A percentile compares a stretch with the other conserved stretches of the same genome.
Conservation (phyloP, 148 eudicot species). For the Fallopia convolvulus region DNA sequence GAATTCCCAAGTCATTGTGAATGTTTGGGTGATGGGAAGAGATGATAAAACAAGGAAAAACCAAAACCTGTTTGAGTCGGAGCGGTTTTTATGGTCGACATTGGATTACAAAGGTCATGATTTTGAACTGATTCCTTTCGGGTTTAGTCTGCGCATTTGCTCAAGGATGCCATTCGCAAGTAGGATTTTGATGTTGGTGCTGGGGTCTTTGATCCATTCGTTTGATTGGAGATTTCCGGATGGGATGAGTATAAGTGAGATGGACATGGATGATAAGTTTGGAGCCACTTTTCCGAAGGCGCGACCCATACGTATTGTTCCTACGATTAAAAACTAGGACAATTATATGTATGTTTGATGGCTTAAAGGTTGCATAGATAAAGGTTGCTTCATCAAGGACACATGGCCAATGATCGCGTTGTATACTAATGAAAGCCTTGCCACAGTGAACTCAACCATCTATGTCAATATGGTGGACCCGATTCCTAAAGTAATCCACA, state of each 20-base stretch:
- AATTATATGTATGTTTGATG: too few relatives aligned
- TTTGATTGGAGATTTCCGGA: background rate
- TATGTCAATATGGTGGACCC: too few relatives aligned
- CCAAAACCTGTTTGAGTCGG: background rate
- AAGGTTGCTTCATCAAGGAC: too few relatives aligned
- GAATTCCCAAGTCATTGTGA: constrained; percentile 3
- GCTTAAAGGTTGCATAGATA: too few relatives aligned
- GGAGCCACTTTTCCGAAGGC: constrained; percentile 3
- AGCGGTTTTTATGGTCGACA: background rate
- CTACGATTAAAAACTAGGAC: background rate
- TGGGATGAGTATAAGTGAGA: background rate
- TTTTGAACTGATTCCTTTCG: background rate
- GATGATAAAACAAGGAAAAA: background rate
- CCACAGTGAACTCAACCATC: too few relatives aligned
- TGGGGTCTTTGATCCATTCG: constrained; percentile 8
- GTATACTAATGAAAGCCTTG: too few relatives aligned
- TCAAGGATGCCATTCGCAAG: background rate
- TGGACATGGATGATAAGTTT: constrained; percentile 4
- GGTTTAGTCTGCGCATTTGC: background rate
- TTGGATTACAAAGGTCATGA: constrained; percentile 7
- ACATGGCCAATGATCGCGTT: too few relatives aligned
- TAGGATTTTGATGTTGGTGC: background rate
- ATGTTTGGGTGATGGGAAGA: constrained; percentile 12
- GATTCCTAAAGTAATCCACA: too few relatives aligned
- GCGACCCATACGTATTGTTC: background rate